phyloP scores from a whole-genome alignment of 805 yeast species.

The Naumovozyma castellii region DNA sequence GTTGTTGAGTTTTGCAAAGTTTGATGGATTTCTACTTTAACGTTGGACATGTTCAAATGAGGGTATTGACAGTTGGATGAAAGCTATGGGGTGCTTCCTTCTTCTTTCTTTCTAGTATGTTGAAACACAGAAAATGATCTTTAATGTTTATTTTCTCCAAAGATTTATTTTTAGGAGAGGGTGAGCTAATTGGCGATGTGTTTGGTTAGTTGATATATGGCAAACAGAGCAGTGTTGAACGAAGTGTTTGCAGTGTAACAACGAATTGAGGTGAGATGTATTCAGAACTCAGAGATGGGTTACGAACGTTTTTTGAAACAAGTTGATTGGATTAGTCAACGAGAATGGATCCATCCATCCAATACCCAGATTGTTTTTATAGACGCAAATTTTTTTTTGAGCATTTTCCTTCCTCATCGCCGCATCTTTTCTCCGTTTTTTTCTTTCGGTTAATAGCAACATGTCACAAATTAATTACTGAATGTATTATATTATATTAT shows the following conservation, averaged over 20 bases:
- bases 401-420: too few relatives aligned
- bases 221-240: neutral
- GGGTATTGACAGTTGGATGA: constrained; percentile 1
- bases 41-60: neutral
- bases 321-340: neutral
- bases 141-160: too few relatives aligned
- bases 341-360: neutral
- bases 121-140: neutral
- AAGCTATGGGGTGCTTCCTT: neutral
- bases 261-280: too few relatives aligned
- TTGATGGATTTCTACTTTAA: neutral
- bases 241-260: neutral
- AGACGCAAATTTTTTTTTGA: neutral
- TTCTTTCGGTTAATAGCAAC: too few relatives aligned
- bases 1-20: constrained; percentile 3
- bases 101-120: neutral
- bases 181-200: too few relatives aligned
- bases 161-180: neutral
- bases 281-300: too few relatives aligned
- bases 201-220: neutral
- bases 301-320: neutral
- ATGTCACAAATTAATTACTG: neutral
- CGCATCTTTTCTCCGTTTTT: too few relatives aligned
- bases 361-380: neutral
- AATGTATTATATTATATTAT: neutral